A percentile compares a stretch with the other conserved stretches of the same genome.
Conservation (phyloP, 192 early-diverging fungal species). For the Coemansia reversa region DNA sequence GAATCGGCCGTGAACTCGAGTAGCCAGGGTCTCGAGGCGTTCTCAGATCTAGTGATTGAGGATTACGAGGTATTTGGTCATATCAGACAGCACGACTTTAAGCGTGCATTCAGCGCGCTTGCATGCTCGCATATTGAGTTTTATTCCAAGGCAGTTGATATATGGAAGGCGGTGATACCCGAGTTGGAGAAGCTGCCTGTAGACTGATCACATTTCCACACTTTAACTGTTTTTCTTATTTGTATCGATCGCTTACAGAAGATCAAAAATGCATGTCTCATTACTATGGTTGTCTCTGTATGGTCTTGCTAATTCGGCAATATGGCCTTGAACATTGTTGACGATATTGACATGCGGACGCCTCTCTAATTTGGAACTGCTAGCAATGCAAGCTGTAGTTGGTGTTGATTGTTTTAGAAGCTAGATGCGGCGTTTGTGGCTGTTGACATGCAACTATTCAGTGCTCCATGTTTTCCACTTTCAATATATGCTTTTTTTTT, state of each 20-base stretch:
- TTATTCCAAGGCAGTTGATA: slow-evolving; percentile 65
- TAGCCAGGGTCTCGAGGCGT: slow-evolving; percentile 64
- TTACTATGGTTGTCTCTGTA: neutral
- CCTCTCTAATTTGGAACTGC: neutral
- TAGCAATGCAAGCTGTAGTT: neutral
- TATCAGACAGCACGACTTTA: slow-evolving; percentile 80
- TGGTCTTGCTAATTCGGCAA: neutral
- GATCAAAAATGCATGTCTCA: neutral
- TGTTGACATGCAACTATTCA: neutral
- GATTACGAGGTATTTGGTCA: slow-evolving; percentile 83
- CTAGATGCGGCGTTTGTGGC: neutral
- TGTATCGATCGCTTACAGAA: neutral
- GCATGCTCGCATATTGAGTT: slow-evolving; percentile 82
- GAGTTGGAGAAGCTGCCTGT: slow-evolving; percentile 69
- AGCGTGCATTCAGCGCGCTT: slow-evolving; percentile 70
- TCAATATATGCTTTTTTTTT: neutral
- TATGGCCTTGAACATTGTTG: neutral
- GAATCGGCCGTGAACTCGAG: slow-evolving; percentile 78
- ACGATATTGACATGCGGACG: neutral
- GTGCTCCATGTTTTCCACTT: too few relatives aligned
- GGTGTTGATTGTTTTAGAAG: neutral
- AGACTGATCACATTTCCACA: slow-evolving; percentile 5
- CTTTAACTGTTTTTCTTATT: neutral
- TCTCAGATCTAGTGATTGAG: slow-evolving; percentile 75
- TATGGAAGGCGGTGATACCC: slow-evolving; percentile 87